Percentiles rank a stretch among this genome's conserved stretches.
Conservation (phyloP, 345 rosid species). For the Rhizophora apiculata region DNA sequence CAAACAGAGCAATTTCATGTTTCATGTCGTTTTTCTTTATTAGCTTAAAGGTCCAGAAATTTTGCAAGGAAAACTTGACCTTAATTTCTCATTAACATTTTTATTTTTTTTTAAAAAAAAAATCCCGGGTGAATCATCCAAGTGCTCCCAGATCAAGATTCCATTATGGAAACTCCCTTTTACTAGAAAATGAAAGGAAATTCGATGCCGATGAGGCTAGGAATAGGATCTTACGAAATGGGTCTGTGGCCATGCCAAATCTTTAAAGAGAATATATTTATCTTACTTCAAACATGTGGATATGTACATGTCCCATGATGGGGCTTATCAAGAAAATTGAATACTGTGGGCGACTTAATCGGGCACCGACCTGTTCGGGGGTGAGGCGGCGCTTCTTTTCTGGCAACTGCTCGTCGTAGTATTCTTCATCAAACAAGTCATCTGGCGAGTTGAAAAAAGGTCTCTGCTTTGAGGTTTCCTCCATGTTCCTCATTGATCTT, state of each 20-base stretch:
- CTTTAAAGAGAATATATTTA: constrained; percentile 4
- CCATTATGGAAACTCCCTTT: not conserved
- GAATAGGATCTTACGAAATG: not conserved
- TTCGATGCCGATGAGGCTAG: constrained; percentile 24
- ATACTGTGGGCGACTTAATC: not conserved
- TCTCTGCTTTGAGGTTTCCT: constrained; percentile 62
- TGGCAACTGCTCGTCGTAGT: constrained; percentile 69
- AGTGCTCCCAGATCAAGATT: not conserved
- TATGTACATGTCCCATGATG: no score
- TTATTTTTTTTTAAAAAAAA: constrained; percentile 21
- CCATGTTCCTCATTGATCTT: constrained; percentile 54
- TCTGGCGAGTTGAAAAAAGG: constrained; percentile 71
- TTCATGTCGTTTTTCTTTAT: not conserved
- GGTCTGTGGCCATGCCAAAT: constrained; percentile 2
- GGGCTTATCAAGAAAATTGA: not conserved
- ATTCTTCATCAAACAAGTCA: constrained; percentile 67
- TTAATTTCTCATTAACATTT: no score
- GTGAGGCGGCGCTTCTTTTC: constrained; percentile 92
- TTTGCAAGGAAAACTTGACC: no score
- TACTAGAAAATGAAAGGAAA: constrained; percentile 17
- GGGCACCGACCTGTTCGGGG: constrained; percentile 51
- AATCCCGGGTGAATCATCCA: not conserved
- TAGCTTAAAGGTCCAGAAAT: no score
- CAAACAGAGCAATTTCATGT: not conserved
- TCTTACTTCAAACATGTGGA: not conserved